Base-by-base conservation (phyloP, 2,329 filamentous ascomycete species). In the Septoria linicola region DNA sequence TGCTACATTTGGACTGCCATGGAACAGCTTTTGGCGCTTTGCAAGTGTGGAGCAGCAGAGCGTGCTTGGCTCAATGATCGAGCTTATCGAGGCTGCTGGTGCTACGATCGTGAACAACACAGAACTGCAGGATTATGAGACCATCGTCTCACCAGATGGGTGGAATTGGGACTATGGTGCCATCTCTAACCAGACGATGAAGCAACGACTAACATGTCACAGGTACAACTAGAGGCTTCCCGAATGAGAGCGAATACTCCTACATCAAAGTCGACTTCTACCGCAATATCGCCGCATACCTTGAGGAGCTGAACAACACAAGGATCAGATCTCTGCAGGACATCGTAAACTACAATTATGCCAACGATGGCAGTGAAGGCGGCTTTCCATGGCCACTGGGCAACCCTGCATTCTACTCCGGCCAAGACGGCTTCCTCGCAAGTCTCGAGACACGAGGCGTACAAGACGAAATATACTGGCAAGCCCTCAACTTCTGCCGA, bases 221-320 rank as follows among this genome's bases (percentile, higher is more conserved):
- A 50, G 84, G 85, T 11, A 75, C 71, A 4, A 76, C 73, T 1
- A 78, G 83, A 3, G 83, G 83, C 2, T 82, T 73, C 60, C 71
- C 82, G n/a, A 88, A 89, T 54, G 81, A 88, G 68, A 88, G 83
- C 11, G 85, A 89, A 66, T 89, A 84, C 68, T 87, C 82, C 0
- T 81, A 85, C 41, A 76, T 89, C 58, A 88, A 88, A 66, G 81
- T 84, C 0, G 83, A 87, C 64, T 85, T 85, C 61, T 85, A 85
- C 60, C 80, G 84, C 68, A 80, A 85, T 67, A 79, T 88, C 66
- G 76, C 77, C 48, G 67, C 72, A 1, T 89, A 88, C 59, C 78
- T 88, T 0, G 73, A 79, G 0, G 78, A 83, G 57, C 73, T 88
- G 0, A 69, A 73, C 19, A 86, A 87, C 69, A 85, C 82, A 4